A percentile compares a stretch with the other conserved stretches of the same genome.
Evolutionary conservation across 352 stramenopile genomes (phyloP).

Genomic region (Phytopythium vexans): DNA sequence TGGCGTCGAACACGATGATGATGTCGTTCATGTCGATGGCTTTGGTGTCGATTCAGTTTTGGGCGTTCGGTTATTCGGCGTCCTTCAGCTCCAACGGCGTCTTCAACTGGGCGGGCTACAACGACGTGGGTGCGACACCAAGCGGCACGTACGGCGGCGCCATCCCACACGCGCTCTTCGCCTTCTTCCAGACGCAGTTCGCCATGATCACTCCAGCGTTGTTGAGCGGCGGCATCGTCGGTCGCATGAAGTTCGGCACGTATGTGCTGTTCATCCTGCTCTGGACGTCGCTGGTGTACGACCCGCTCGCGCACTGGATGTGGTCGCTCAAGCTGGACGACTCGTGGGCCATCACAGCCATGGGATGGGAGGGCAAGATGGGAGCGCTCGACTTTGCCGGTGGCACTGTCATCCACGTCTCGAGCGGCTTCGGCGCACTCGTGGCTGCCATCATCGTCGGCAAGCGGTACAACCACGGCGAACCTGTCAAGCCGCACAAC

Average conservation of each 20-base stretch:
- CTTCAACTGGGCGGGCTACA: conserved; percentile 45
- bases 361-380: conserved; percentile 72
- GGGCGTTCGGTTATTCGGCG: conserved; percentile 68
- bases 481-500: conserved; percentile 78
- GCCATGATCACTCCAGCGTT: conserved; percentile 77
- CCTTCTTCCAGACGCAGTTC: conserved; percentile 85
- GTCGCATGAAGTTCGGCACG: conserved; percentile 75
- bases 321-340: conserved; percentile 71
- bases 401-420: conserved; percentile 85
- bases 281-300: conserved; percentile 84
- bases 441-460: conserved; percentile 69
- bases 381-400: conserved; percentile 79
- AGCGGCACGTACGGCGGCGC: conserved; percentile 41
- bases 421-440: conserved; percentile 72
- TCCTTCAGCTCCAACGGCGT: conserved; percentile 42
- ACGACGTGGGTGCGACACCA: conserved; percentile 19
- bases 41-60: conserved; percentile 81
- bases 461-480: conserved; percentile 68
- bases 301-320: conserved; percentile 81
- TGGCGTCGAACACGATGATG: conserved; percentile 80
- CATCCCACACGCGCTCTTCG: conserved; percentile 73
- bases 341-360: conserved; percentile 32
- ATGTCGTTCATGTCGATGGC: conserved; percentile 78
- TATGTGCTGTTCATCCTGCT: conserved; percentile 77
- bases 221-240: conserved; percentile 73